A percentile compares a stretch with the other conserved stretches of the same genome.
Conservation (phyloP, 176 grass and related monocot species). For the Ampelocalamus luodianensis region DNA sequence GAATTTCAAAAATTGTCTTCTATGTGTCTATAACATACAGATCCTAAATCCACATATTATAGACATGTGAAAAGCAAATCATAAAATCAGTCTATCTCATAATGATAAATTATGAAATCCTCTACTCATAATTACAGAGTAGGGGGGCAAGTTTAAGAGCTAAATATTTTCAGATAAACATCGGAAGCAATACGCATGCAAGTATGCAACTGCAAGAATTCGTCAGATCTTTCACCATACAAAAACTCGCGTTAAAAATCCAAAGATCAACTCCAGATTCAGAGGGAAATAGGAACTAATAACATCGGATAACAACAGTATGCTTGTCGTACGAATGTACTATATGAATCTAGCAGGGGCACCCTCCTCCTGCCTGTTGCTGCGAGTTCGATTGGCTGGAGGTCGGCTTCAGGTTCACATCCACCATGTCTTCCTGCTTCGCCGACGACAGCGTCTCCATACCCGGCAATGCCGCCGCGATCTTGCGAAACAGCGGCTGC, state of each 20-base stretch:
- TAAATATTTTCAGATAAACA: background rate
- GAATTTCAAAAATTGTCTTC: no score
- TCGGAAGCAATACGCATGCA: background rate
- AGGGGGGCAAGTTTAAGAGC: background rate
- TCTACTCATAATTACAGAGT: no score
- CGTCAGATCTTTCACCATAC: background rate
- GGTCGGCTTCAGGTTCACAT: constrained; percentile 75
- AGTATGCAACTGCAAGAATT: background rate
- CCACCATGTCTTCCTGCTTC: constrained; percentile 90
- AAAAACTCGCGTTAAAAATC: background rate
- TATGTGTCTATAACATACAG: no score
- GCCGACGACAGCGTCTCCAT: constrained; percentile 89
- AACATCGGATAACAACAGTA: no score
- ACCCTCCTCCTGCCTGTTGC: constrained; percentile 24
- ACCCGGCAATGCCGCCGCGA: constrained; percentile 85
- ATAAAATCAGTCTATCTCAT: no score
- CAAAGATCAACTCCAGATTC: background rate
- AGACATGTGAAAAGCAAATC: no score
- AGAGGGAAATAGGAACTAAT: background rate
- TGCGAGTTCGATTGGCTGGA: constrained; percentile 48
- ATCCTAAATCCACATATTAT: no score
- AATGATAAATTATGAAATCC: no score
- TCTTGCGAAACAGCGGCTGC: constrained; percentile 71
- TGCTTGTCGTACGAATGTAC: background rate
- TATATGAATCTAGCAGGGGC: constrained; percentile 23